Base-by-base conservation (phyloP, 2,329 filamentous ascomycete genomes). In the Hymenoscyphus fraxineus region DNA sequence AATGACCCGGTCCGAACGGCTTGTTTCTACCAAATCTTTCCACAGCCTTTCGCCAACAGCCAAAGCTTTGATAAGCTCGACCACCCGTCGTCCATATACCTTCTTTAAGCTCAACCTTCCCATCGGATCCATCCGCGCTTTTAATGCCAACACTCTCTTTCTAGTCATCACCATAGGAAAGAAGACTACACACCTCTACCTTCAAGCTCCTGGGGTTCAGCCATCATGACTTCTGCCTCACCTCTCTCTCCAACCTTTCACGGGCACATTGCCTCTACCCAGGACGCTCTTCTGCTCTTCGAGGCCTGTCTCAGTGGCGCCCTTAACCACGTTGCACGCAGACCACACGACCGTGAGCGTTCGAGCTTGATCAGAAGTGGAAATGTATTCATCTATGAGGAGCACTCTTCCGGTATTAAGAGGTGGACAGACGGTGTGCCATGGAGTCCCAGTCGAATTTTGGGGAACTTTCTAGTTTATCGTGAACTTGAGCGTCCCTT, bases 401-500 rank as follows among this genome's bases (percentile, higher is more conserved):
- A 97, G 76, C 89, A 92, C 66, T 88, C 91, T 0, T 96, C 93
- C 0, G 92, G 92, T 5, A 96, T 97, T 78, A 96, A 96, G 79
- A 84, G 93, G 63, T 97, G 93, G 93, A 97, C 93, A 0, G 93
- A 97, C 71, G 93, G 93, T 15, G 86, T 94, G 12, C 88, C 89
- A 6, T 97, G 93, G 93, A 96, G 91, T 70, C 93, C 93, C 0
- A 96, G 93, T 79, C 87, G 95, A 63, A 95, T 98, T 1, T 96
- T 95, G 0, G 95, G 95, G 61, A 98, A 95, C 80, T 99, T 99
- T 77, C 79, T 99, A 64, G 97, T 95, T 1, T 99, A 99, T 75
- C 86, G 95, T 38, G 95, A 99, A 76, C 97, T 99, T 91, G 95
- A 98, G 78, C 93, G 94, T 89, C 76, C 88, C 90, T 93, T 93